Evolutionary conservation across 208 protist species (phyloP).

Genomic region (Acanthamoeba divionensis): DNA sequence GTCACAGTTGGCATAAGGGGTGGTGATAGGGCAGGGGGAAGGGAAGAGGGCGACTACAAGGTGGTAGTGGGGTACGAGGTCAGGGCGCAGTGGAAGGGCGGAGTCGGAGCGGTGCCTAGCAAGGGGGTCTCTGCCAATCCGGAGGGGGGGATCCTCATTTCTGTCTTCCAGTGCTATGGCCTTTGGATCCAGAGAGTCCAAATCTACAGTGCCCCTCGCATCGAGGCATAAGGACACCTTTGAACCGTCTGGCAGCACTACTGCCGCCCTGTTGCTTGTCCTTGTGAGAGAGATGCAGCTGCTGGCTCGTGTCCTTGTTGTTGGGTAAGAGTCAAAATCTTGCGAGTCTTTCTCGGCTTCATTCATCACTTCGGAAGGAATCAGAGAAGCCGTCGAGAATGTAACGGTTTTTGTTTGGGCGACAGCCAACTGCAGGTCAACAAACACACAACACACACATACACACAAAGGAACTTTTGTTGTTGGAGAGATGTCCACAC

Average conservation of each 20-base stretch:
- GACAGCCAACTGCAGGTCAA: no score
- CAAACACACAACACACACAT: no score
- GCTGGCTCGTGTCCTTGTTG: not conserved
- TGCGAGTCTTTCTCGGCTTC: no score
- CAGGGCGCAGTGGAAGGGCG: not conserved
- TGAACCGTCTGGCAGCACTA: not conserved
- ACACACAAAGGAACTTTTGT: no score
- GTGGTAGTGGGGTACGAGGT: not conserved
- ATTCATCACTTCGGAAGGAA: no score
- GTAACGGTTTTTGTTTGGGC: no score
- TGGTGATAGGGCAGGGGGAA: no score
- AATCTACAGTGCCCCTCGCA: not conserved
- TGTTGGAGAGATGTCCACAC: no score
- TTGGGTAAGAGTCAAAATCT: no score
- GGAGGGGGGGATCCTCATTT: not conserved
- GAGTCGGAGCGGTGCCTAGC: not conserved
- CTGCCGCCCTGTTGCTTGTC: not conserved
- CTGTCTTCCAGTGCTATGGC: not conserved
- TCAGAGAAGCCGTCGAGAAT: no score
- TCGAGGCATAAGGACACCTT: not conserved
- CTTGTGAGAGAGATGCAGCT: not conserved
- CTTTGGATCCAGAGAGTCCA: conserved; percentile 20
- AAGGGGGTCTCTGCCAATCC: not conserved
- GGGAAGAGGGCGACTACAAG: no score
- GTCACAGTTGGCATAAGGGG: no score